These are phyloP conservation scores for Talinum fruticosum DNA, from an alignment of 148 eudicot species.

Conservation along the genomic window DNA sequence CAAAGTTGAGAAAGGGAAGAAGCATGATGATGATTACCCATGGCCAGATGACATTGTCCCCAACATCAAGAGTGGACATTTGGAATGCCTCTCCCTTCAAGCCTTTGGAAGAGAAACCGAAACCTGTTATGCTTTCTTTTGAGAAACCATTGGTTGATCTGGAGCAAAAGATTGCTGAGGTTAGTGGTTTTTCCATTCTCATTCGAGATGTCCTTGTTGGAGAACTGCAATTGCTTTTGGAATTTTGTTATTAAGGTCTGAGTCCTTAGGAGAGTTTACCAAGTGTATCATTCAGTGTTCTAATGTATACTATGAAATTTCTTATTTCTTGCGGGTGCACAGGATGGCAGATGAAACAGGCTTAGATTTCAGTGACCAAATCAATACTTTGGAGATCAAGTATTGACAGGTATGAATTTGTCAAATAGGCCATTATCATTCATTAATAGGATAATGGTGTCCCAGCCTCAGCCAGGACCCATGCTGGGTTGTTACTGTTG, in stretches of 20 bases:
- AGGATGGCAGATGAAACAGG: constrained; percentile 13
- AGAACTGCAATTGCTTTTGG: neutral
- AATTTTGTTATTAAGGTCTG: neutral
- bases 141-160: constrained; percentile 1
- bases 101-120: constrained; percentile 1
- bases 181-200: neutral
- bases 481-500: too few species aligned
- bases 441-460: neutral
- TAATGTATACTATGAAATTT: neutral
- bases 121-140: neutral
- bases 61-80: neutral
- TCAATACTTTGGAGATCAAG: constrained; percentile 6
- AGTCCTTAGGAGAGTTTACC: neutral
- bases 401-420: constrained; percentile 10
- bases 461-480: neutral
- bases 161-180: neutral
- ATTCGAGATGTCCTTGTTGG: neutral
- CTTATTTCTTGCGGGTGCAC: neutral
- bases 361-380: constrained; percentile 13
- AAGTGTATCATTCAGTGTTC: too few species aligned
- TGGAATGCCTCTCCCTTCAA: neutral
- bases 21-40: neutral
- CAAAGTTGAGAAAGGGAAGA: neutral
- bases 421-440: neutral
- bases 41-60: neutral